Evolutionary conservation across 1,139 yeast genomes (phyloP), one percentile per base, ranked within the genome.

Genomic region (Scheffersomyces lignicola): DNA sequence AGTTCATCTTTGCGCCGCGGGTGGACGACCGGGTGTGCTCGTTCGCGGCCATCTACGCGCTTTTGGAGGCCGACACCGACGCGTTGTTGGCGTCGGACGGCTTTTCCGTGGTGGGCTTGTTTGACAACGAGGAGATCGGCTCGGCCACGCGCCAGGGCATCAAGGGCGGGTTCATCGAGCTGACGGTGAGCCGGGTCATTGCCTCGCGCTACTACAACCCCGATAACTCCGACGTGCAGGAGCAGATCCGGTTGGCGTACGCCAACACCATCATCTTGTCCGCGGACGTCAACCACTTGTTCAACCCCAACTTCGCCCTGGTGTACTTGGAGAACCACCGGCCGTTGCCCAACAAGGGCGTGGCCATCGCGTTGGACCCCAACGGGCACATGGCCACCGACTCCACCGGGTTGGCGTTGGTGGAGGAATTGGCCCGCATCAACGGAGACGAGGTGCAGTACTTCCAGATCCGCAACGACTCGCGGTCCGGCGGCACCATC

Each of bases 11-110:
- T 44, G 68, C 73, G 3, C 70, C 74, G 8, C 55, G 73, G 37
- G 59, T 69, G 31, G 76, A 70, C 42, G 76, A 70, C 43, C 54
- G 76, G 35, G 52, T 69, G 18, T 69, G 75, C 47, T 65, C 73
- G 3, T 70, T 51, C 42, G 61, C 67, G 21, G 74, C 74, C 4
- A 47, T 66, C 26, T 48, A 60, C 35, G 67, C 65, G 1, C 53
- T 70, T 36, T 47, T 66, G 31, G 61, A 58, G 37, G 39, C 56
- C 8, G 43, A 47, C 14, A 45, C 45, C 12, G 44, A 36, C 23
- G 47, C 42, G 4, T 39, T 51, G 21, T 46, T 49, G n/a, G 44
- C 51, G 7, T 50, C 46, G 34, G 65, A 62, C 31, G 63, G 65
- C 1, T 60, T 66, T 34, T 52, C 60, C 13, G 51, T 64, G 15